Evolutionary conservation across 192 early-diverging fungal genomes (phyloP), one percentile per base, ranked within the genome.

Genomic region (Mortierella claussenii): DNA sequence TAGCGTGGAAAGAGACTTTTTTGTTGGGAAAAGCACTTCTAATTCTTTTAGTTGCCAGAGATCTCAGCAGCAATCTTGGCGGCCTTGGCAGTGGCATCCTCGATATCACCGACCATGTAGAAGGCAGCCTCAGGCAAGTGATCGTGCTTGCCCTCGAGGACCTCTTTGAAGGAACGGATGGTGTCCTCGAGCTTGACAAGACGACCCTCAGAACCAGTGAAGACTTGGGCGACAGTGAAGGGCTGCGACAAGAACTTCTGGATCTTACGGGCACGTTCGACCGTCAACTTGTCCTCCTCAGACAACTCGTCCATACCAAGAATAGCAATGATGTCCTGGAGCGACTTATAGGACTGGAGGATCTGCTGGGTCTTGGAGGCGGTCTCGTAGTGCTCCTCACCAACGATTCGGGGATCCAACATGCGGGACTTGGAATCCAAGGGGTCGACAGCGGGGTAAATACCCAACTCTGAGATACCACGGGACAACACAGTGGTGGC

Each of bases 281-380:
- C 96, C 62, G 93, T 95, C 59, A 95, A 86, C 92, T 98, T 98
- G 88, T 98, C 96, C 81, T 98, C 95, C 80, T 98, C 96, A 31
- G 96, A 98, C 84, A 98, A 84, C 89, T 98, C 96, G 83, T 98
- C 95, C 88, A 96, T 98, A 92, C 95, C 95, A 63, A 98, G 84
- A 94, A 98, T 97, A 86, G 96, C 95, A 91, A 98, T 98, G 79
- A 98, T 98, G 89, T 98, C 96, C 85, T 98, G 96, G 63, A 98
- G 92, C 60, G 94, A 96, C 92, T 98, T 98, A 91, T 98, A 97
- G 82, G 92, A 93, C 87, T 97, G 95, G 74, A 98, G 91, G 80
- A 96, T 96, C 87, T 94, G 90, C 85, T 98, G 96, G 55, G 93
- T 92, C 68, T 90, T 89, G 51, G 94, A 95, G 88, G 96, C 96